Conservation (phyloP, 163 green algal species). For the Volvox carteri region DNA sequence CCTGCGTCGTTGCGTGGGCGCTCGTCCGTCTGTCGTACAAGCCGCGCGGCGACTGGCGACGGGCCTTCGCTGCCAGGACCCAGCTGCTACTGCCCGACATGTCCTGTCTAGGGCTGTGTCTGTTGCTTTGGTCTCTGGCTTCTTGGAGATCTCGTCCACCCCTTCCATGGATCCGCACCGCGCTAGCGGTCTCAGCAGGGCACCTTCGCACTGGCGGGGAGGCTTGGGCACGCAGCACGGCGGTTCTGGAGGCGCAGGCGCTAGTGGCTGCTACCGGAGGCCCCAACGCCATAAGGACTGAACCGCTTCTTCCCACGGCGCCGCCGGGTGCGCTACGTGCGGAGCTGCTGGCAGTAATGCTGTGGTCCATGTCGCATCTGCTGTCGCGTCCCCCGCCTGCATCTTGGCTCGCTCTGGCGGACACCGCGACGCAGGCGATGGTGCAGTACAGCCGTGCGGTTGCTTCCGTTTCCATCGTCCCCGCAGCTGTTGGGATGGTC, state of each 20-base stretch:
- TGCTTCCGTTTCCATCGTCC: background rate
- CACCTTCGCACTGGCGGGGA: background rate
- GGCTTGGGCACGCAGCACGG: slow-evolving; percentile 7
- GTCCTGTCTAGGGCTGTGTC: background rate
- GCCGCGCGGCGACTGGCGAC: background rate
- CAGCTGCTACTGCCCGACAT: slow-evolving; percentile 19
- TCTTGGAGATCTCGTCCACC: background rate
- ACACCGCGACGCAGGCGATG: background rate
- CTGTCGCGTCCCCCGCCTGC: background rate
- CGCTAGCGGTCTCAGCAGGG: background rate
- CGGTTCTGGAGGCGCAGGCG: slow-evolving; percentile 12
- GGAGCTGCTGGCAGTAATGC: background rate
- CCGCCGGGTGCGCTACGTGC: background rate
- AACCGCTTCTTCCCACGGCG: background rate
- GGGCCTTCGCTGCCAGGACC: slow-evolving; percentile 14
- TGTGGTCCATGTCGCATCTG: slow-evolving; percentile 27
- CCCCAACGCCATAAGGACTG: background rate
- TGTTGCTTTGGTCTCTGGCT: slow-evolving; percentile 36
- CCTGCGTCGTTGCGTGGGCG: slow-evolving; percentile 15
- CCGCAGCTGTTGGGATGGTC: background rate
- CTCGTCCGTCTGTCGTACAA: slow-evolving; percentile 25
- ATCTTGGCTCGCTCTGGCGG: slow-evolving; percentile 13
- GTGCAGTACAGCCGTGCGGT: background rate
- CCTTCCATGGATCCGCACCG: background rate
- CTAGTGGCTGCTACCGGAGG: background rate